Conservation (phyloP, 495 filamentous ascomycete species). For the Neurospora sp. region DNA sequence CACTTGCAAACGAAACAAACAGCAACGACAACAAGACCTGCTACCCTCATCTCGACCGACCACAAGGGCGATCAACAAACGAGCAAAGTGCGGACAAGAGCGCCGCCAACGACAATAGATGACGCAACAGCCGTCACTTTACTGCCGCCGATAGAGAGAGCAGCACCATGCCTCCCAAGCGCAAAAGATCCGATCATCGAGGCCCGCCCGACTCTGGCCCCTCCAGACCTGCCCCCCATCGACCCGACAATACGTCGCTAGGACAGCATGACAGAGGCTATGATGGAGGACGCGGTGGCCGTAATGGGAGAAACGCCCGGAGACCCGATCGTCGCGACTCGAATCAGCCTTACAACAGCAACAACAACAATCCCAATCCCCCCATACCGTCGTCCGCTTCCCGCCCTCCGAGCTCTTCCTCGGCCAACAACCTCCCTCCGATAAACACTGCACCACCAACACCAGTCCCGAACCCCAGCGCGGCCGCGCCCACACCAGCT, state of each 20-base stretch:
- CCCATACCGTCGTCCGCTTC: conserved; percentile 29
- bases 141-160: conserved; percentile 3
- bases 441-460: neutral
- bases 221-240: conserved; percentile 42
- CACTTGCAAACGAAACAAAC: neutral
- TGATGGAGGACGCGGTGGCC: conserved; percentile 26
- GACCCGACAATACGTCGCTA: conserved; percentile 36
- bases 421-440: conserved; percentile 18
- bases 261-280: conserved; percentile 42
- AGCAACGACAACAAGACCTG: neutral
- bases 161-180: conserved; percentile 40
- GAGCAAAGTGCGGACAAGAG: neutral
- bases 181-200: conserved; percentile 40
- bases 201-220: conserved; percentile 31
- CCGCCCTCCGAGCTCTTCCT: conserved; percentile 37
- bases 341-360: conserved; percentile 14
- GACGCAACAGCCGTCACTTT: conserved; percentile 7
- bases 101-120: conserved; percentile 13
- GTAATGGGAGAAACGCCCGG: conserved; percentile 28
- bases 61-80: neutral
- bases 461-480: neutral
- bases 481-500: conserved; percentile 14
- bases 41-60: neutral
- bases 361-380: neutral
- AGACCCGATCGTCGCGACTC: conserved; percentile 38